Conservation (phyloP, 2,329 filamentous ascomycete genomes). For the Cadophora sp. region DNA sequence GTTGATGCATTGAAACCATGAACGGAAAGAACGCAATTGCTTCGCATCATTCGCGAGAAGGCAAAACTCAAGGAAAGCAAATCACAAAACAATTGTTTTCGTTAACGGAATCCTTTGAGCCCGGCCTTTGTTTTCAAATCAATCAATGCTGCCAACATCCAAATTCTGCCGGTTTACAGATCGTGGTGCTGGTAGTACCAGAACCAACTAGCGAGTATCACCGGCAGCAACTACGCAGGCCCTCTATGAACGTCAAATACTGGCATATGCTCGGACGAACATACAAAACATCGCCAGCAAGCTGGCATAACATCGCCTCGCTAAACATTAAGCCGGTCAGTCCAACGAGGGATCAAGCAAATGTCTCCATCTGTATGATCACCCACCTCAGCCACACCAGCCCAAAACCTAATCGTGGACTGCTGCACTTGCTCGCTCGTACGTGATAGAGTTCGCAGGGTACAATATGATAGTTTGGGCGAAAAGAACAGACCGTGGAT, state of each 20-base stretch:
- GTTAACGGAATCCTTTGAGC: neutral
- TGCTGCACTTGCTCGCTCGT: neutral
- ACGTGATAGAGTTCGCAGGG: constrained; percentile 1
- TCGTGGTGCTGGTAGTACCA: neutral
- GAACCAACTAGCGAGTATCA: neutral
- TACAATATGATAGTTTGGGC: neutral
- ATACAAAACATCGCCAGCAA: neutral
- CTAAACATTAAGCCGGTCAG: neutral
- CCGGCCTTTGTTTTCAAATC: neutral
- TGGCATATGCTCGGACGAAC: neutral
- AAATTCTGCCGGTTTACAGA: neutral
- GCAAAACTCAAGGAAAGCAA: neutral
- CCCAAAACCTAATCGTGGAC: neutral
- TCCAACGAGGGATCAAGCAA: neutral
- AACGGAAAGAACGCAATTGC: neutral
- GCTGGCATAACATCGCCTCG: constrained; percentile 11
- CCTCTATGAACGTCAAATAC: neutral
- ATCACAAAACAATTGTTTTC: neutral
- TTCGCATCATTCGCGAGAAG: neutral
- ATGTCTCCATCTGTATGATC: neutral
- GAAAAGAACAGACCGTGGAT: neutral
- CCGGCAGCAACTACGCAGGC: neutral
- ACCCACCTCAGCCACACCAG: constrained; percentile 1
- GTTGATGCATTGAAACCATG: neutral
- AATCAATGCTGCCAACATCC: neutral